Conservation (phyloP, 1,284 basidiomycete genomes). For the Porodaedalea pini region DNA sequence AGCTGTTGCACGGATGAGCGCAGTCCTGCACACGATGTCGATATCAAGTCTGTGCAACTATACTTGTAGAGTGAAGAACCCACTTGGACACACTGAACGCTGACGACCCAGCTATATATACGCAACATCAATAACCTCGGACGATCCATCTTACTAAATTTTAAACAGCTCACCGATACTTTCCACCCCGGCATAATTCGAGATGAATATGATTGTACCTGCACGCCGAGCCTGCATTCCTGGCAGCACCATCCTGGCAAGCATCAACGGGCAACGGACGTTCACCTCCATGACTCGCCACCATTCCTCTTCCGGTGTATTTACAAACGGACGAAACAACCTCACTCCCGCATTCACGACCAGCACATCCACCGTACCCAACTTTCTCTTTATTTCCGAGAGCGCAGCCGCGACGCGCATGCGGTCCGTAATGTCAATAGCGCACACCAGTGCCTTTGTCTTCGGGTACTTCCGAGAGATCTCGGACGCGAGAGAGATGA, state of each 20-base stretch:
- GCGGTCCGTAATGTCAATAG: background rate
- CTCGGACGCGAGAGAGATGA: background rate
- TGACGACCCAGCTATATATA: conserved; percentile 2
- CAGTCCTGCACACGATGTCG: background rate
- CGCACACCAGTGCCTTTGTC: background rate
- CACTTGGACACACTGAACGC: conserved; percentile 10
- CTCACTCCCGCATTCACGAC: conserved; percentile 1
- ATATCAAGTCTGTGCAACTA: too few relatives aligned
- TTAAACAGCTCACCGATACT: background rate
- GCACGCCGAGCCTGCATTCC: background rate
- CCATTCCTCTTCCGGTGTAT: conserved; percentile 10
- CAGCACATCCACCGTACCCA: conserved; percentile 5
- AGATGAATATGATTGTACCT: conserved; percentile 5
- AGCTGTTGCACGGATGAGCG: conserved; percentile 1
- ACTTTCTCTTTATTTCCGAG: background rate
- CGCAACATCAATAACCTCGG: too few relatives aligned
- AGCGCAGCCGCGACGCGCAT: background rate
- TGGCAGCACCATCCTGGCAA: background rate
- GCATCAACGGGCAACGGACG: conserved; percentile 4
- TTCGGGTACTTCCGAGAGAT: background rate
- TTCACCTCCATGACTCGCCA: conserved; percentile 8
- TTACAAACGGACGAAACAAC: conserved; percentile 3
- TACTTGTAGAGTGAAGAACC: background rate
- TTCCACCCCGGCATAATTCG: background rate
- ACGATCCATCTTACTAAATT: too few relatives aligned